Conservation (phyloP, 352 stramenopile genomes). For the Pythium pyrilobum region DNA sequence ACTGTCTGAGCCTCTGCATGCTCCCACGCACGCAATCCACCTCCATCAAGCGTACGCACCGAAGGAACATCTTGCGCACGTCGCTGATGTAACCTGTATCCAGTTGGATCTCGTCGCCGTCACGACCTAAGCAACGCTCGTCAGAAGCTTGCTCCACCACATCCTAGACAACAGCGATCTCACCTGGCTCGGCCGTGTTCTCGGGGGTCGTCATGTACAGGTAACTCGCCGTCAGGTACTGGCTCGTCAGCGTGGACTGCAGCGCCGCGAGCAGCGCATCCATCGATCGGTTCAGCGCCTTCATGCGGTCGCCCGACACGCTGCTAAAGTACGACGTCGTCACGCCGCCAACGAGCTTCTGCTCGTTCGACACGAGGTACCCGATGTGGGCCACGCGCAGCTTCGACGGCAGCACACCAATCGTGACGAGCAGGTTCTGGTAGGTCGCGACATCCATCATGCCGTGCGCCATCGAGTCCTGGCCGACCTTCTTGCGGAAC, state of each 20-base stretch:
- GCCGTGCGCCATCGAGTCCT: constrained; percentile 55
- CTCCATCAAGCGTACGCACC: constrained; percentile 15
- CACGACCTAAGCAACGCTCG: background rate
- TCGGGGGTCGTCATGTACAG: constrained; percentile 75
- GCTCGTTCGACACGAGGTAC: constrained; percentile 56
- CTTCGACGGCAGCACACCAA: constrained; percentile 75
- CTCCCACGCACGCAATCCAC: background rate
- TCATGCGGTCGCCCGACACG: constrained; percentile 29
- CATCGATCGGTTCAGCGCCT: constrained; percentile 44
- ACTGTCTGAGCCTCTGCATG: background rate
- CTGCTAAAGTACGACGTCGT: constrained; percentile 33
- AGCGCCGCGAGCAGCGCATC: constrained; percentile 65
- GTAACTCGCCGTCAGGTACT: constrained; percentile 62
- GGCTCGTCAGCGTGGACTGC: constrained; percentile 59
- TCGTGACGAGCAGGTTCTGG: constrained; percentile 65
- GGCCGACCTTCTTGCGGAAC: constrained; percentile 62
- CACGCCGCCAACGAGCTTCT: constrained; percentile 55
- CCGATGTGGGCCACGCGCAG: constrained; percentile 69
- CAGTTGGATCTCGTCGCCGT: constrained; percentile 30
- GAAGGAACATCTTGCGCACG: constrained; percentile 50
- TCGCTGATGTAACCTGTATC: constrained; percentile 70
- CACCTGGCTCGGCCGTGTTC: constrained; percentile 57
- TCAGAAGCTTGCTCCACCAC: background rate
- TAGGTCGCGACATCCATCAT: constrained; percentile 62
- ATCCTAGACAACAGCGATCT: background rate